Evolutionary conservation across 768 basidiomycete species (phyloP).

Genomic region (Tricholoma flavovirens): DNA sequence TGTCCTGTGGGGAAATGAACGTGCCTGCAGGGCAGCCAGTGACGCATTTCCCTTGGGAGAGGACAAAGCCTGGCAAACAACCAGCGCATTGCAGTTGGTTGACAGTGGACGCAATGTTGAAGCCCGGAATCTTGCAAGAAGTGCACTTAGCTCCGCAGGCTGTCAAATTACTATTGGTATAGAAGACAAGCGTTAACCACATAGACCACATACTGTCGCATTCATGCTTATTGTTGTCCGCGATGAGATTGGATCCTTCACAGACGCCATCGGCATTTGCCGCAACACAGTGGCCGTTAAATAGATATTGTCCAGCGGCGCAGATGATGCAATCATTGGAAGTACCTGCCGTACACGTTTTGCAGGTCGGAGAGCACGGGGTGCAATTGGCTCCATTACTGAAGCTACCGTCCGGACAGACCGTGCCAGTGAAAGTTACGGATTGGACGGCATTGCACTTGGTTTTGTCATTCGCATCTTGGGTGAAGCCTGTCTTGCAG

Average conservation of each 20-base stretch:
- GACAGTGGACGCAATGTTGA: slow-evolving; percentile 58
- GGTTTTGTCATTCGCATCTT: slow-evolving; percentile 59
- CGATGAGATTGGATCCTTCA: slow-evolving; percentile 61
- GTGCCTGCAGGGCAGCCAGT: slow-evolving; percentile 66
- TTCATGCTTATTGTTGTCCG: slow-evolving; percentile 75
- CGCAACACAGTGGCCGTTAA: slow-evolving; percentile 68
- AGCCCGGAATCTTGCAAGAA: slow-evolving; percentile 65
- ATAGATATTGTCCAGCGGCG: slow-evolving; percentile 49
- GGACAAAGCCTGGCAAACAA: slow-evolving; percentile 73
- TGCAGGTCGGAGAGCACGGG: slow-evolving; percentile 59
- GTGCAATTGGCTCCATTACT: slow-evolving; percentile 45
- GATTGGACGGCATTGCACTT: slow-evolving; percentile 53
- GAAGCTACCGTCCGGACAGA: slow-evolving; percentile 67
- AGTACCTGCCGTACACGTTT: slow-evolving; percentile 62
- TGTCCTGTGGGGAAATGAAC: slow-evolving; percentile 67
- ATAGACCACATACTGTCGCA: slow-evolving; percentile 64
- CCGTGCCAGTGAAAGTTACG: slow-evolving; percentile 43
- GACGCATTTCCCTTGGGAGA: slow-evolving; percentile 67
- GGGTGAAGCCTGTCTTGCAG: slow-evolving; percentile 68
- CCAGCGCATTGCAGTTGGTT: slow-evolving; percentile 66
- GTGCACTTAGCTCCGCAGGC: slow-evolving; percentile 82
- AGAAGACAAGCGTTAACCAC: background rate
- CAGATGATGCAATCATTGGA: slow-evolving; percentile 73
- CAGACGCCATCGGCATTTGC: slow-evolving; percentile 69
- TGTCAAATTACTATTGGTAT: slow-evolving; percentile 23